These are phyloP conservation scores for Clonostachys rosea DNA, from an alignment of 2,329 filamentous ascomycete genomes.

Conservation along the genomic window DNA sequence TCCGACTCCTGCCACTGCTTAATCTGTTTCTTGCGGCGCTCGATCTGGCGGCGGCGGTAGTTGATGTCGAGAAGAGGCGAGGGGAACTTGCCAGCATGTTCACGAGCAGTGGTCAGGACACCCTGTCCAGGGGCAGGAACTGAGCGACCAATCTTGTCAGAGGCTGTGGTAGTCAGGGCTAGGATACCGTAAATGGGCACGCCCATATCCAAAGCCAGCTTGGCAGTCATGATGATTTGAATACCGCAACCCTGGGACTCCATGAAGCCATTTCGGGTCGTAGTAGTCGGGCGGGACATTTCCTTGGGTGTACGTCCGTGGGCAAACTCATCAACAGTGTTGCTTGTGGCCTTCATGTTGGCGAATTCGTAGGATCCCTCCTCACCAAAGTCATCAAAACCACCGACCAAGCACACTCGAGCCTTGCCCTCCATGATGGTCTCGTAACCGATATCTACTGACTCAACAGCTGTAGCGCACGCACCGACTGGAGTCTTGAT, in stretches of 20 bases:
- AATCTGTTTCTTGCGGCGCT: slow-evolving; percentile 90
- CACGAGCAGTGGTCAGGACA: slow-evolving; percentile 91
- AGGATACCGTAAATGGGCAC: slow-evolving; percentile 95
- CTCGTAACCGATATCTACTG: slow-evolving; percentile 95
- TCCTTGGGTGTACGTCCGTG: slow-evolving; percentile 93
- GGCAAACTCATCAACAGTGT: slow-evolving; percentile 91
- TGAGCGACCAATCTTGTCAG: slow-evolving; percentile 97
- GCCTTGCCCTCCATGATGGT: slow-evolving; percentile 99
- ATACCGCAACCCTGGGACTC: slow-evolving; percentile 98
- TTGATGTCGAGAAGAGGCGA: slow-evolving; percentile 96
- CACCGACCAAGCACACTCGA: slow-evolving; percentile 93
- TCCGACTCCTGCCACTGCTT: slow-evolving; percentile 96
- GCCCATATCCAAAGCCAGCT: slow-evolving; percentile 95
- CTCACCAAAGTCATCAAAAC: slow-evolving; percentile 98
- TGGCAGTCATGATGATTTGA: slow-evolving; percentile 97
- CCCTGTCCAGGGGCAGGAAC: slow-evolving; percentile 95
- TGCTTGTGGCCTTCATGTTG: slow-evolving; percentile 99
- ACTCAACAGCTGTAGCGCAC: slow-evolving; percentile 96
- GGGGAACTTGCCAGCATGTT: slow-evolving; percentile 86
- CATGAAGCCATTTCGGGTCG: slow-evolving; percentile 97
- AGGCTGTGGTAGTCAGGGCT: slow-evolving; percentile 90
- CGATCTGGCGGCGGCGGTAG: slow-evolving; percentile 92
- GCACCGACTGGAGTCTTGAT: slow-evolving; percentile 99
- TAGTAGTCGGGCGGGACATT: slow-evolving; percentile 97
- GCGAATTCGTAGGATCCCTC: slow-evolving; percentile 99